A percentile compares a stretch with the other conserved stretches of the same genome.
phyloP scores from a whole-genome alignment of 768 basidiomycete genomes.

The Strobilomyces confusus region DNA sequence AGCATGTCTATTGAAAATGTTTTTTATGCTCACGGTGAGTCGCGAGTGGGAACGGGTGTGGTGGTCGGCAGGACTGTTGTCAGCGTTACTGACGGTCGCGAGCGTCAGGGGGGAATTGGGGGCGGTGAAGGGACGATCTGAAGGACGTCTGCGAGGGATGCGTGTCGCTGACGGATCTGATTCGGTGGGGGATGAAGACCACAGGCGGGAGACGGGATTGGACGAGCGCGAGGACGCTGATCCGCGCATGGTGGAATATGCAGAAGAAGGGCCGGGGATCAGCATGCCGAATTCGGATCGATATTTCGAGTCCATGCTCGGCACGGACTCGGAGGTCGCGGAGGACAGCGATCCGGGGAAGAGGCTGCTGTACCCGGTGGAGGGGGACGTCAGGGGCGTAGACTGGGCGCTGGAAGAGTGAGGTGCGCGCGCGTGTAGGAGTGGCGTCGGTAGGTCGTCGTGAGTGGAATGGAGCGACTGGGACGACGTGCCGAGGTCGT shows the following conservation, averaged over 20 bases:
- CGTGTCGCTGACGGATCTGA: slow-evolving; percentile 12
- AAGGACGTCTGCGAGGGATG: not conserved
- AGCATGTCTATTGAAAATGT: slow-evolving; percentile 33
- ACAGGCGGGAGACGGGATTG: slow-evolving; percentile 8
- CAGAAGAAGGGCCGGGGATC: slow-evolving; percentile 1
- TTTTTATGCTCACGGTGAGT: slow-evolving; percentile 31
- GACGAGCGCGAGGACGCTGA: slow-evolving; percentile 16
- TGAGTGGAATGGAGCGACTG: slow-evolving; percentile 15
- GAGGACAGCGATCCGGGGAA: slow-evolving; percentile 22
- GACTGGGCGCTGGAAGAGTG: slow-evolving; percentile 19
- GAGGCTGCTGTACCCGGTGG: slow-evolving; percentile 18
- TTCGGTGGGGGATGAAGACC: slow-evolving; percentile 17
- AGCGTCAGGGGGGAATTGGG: slow-evolving; percentile 6
- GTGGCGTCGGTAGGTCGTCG: slow-evolving; percentile 9
- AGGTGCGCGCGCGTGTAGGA: not conserved
- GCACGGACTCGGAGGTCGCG: slow-evolving; percentile 22
- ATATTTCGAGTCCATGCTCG: slow-evolving; percentile 9
- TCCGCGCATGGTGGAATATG: slow-evolving; percentile 11
- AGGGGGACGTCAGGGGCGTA: slow-evolving; percentile 25
- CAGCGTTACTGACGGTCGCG: not conserved
- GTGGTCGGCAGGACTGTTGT: slow-evolving; percentile 2
- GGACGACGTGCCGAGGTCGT: slow-evolving; percentile 13
- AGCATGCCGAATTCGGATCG: slow-evolving; percentile 18
- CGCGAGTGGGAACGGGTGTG: slow-evolving; percentile 16
- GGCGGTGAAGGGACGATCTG: slow-evolving; percentile 16